Percentiles rank a stretch among this genome's conserved stretches.
phyloP scores from a whole-genome alignment of 1,284 basidiomycete species.

The Puccinia horiana region DNA sequence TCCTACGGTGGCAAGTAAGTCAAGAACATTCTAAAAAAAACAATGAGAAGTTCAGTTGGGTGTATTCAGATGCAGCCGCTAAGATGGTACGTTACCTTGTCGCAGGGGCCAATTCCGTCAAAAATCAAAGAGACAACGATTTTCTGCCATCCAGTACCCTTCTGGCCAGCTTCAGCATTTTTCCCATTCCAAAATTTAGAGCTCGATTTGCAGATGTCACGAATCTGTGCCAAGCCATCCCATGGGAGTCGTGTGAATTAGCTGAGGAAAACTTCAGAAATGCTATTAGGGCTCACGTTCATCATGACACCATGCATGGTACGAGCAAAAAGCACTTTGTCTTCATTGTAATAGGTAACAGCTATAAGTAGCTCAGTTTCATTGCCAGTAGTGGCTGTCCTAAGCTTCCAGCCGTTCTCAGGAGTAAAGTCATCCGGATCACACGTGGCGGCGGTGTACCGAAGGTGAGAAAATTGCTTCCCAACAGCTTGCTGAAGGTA shows the following conservation, averaged over 20 bases:
- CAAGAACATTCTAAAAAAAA: slow-evolving; percentile 69
- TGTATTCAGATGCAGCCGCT: slow-evolving; percentile 70
- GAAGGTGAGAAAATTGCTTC: slow-evolving; percentile 46
- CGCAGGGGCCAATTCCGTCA: slow-evolving; percentile 92
- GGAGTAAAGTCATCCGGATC: slow-evolving; percentile 90
- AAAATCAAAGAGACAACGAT: slow-evolving; percentile 87
- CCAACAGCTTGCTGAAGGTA: slow-evolving; percentile 62
- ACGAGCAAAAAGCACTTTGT: slow-evolving; percentile 73
- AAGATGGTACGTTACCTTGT: slow-evolving; percentile 65
- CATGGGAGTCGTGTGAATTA: too few species aligned
- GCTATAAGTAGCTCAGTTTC: slow-evolving; percentile 86
- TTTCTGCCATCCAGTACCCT: slow-evolving; percentile 75
- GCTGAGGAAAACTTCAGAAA: neutral
- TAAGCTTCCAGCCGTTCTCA: slow-evolving; percentile 75
- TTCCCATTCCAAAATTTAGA: slow-evolving; percentile 84
- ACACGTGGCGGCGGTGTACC: slow-evolving; percentile 67
- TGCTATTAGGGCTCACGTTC: slow-evolving; percentile 27
- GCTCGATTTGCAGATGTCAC: slow-evolving; percentile 96
- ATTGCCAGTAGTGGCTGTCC: slow-evolving; percentile 76
- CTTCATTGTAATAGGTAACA: slow-evolving; percentile 73
- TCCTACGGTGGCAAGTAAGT: slow-evolving; percentile 64
- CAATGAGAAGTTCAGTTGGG: neutral
- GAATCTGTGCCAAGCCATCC: slow-evolving; percentile 96
- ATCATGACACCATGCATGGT: slow-evolving; percentile 49
- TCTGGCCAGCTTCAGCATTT: slow-evolving; percentile 78